Base-by-base conservation (phyloP, 495 filamentous ascomycete genomes). In the Hypomontagnella monticulosa region DNA sequence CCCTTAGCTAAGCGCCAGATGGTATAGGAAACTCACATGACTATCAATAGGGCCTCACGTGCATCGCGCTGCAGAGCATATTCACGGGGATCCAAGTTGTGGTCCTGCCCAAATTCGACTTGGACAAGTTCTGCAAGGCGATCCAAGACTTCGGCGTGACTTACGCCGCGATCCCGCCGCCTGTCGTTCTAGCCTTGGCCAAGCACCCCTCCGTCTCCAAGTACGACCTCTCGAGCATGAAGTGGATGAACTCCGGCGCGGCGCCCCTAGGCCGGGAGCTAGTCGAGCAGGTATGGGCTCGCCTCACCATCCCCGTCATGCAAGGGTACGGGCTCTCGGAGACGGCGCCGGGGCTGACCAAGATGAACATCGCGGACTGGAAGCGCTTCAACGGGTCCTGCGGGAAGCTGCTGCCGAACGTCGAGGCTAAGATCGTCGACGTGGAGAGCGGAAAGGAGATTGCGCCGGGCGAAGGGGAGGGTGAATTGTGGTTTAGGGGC, bases 211-310 rank as follows among this genome's bases (percentile, higher is more conserved):
- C 84, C 3, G 86, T 97, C 9, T 71, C 74, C 0, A 91, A 92
- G 65, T 97, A 94, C 73, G 88, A 99, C 74, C 78, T 99, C 14
- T 89, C 85, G 11, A 87, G 82, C 16, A 67, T 99, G 11, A 88
- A 89, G 34, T 93, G 94, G 87, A 79, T 97, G 79, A 96, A 91
- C 76, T 93, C 87, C 1, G 95, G 93, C 6, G 95, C 94, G 1
- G 95, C 95, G 3, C 95, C 95, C 0, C 78, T 98, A 37, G 96
- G 92, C 0, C 79, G 83, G 16, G 93, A 97, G 49, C 80, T 99
- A 2, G 90, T 93, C 5, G 86, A 93, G 56, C 83, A 87, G 12
- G 87, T 96, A 7, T 93, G 92, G 78, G 70, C 84, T 4, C 85
- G 93, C 10, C 82, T 95, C 49, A 86, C 87, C 43, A 79, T 96